Conservation (phyloP, 2,329 filamentous ascomycete species). For the Colletotrichum brevisporum region DNA sequence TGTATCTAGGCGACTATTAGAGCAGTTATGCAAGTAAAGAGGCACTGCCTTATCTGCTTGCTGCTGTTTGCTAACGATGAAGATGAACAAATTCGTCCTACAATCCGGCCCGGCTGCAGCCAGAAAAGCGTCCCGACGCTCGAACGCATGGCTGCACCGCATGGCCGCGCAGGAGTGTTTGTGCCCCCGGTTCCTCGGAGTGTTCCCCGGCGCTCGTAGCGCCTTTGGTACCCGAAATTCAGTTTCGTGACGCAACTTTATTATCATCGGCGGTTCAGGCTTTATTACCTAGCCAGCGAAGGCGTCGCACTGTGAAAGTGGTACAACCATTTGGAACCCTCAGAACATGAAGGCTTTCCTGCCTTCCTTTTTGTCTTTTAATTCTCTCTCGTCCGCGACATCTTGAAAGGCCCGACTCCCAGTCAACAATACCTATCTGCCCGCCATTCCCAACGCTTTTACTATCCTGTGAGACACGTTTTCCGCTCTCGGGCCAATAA, state of each 20-base stretch:
- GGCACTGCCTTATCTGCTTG: no score
- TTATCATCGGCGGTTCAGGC: conserved; percentile 1
- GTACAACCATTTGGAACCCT: not conserved
- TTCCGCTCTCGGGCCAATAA: conserved; percentile 5
- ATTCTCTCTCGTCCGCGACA: conserved; percentile 4
- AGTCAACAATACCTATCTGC: not conserved
- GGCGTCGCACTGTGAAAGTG: conserved; percentile 1
- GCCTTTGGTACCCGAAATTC: conserved; percentile 1
- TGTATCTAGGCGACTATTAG: no score
- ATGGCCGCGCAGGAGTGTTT: no score
- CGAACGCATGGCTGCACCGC: no score
- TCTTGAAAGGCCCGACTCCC: conserved; percentile 5
- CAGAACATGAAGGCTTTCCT: not conserved
- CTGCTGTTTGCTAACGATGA: no score
- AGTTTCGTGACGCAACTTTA: conserved; percentile 24
- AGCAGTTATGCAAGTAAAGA: no score
- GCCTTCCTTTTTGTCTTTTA: not conserved
- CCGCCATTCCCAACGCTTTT: not conserved
- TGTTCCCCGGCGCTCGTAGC: conserved; percentile 6
- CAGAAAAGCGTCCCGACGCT: no score
- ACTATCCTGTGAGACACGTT: not conserved
- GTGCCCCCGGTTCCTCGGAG: not conserved
- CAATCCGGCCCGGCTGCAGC: no score
- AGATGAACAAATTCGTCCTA: no score
- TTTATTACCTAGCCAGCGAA: not conserved